phyloP scores from a whole-genome alignment of 2,329 filamentous ascomycete genomes.

The Verticillium tricorpus region DNA sequence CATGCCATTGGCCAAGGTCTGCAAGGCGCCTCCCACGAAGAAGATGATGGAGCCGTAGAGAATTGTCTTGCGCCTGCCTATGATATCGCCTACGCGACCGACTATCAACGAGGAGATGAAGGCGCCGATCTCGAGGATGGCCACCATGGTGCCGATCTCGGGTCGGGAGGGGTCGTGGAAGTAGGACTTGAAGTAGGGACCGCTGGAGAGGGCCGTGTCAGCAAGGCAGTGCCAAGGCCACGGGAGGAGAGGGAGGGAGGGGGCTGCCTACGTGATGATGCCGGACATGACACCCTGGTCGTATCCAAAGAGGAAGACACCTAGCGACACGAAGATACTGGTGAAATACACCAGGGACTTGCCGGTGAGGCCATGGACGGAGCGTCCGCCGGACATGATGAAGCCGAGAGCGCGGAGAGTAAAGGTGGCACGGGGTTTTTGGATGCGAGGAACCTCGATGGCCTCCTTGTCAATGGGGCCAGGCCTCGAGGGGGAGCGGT shows the following conservation, averaged over 20 bases:
- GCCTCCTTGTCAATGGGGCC: slow-evolving; percentile 63
- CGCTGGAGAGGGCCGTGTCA: slow-evolving; percentile 44
- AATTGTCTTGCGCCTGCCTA: slow-evolving; percentile 85
- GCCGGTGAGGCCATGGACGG: slow-evolving; percentile 88
- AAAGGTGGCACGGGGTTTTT: slow-evolving; percentile 57
- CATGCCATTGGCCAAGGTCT: slow-evolving; percentile 78
- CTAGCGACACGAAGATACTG: slow-evolving; percentile 82
- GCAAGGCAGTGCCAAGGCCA: background rate
- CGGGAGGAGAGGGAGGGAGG: background rate
- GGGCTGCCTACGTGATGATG: slow-evolving; percentile 54
- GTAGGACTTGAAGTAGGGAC: slow-evolving; percentile 83
- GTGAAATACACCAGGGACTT: slow-evolving; percentile 97
- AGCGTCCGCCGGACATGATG: slow-evolving; percentile 81
- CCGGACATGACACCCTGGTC: slow-evolving; percentile 87
- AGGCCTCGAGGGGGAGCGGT: slow-evolving; percentile 30
- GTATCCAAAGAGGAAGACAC: slow-evolving; percentile 86
- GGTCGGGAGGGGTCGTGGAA: slow-evolving; percentile 85
- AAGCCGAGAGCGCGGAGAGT: slow-evolving; percentile 67
- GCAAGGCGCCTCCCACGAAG: slow-evolving; percentile 75
- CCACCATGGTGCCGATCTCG: slow-evolving; percentile 94
- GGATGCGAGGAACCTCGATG: slow-evolving; percentile 73
- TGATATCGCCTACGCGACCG: slow-evolving; percentile 84
- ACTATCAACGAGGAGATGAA: slow-evolving; percentile 85
- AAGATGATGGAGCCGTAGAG: slow-evolving; percentile 92
- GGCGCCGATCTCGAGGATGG: slow-evolving; percentile 90